Evolutionary conservation across 495 filamentous ascomycete genomes (phyloP), one percentile per base, ranked within the genome.

Genomic region (Penicillium antarcticum): DNA sequence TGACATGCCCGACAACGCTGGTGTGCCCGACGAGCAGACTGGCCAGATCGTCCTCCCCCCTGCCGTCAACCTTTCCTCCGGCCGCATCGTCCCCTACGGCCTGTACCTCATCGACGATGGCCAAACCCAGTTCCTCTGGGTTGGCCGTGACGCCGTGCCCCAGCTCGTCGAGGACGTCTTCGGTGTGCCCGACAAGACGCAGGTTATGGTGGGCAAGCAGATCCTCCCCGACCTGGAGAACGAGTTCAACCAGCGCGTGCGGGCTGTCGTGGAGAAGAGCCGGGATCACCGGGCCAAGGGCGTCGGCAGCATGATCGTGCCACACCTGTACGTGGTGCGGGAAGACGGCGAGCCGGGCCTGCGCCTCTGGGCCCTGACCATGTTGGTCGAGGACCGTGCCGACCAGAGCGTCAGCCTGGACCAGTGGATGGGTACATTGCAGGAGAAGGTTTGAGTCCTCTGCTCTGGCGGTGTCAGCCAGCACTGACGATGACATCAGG

Each of bases 51-150:
- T 87, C 18, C 83, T 98, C 10, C 94, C 94, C 10, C 91, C 87
- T 6, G 77, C 88, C 1, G 69, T 88, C 62, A 97, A 97, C 67
- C 78, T 97, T 54, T 91, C 91, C 13, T 94, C 91, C 0, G 88
- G 89, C 59, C 81, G 86, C 26, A 76, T 98, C 38, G 88, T 91
- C n/a, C 81, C 89, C 0, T 96, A 91, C 63, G 94, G 94, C n/a
- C 80, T 97, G 1, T 97, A 98, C 67, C 82, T 98, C 46, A 95
- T 98, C 61, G 95, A 97, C 62, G 94, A 98, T 62, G 91, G 91
- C 13, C 92, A 97, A 66, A 95, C 89, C 13, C 95, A 98, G 64
- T 98, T 98, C 79, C 75, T 98, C 45, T 98, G 95, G 95, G 82
- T 98, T 21, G 94, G 94, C 13, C 82, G 91, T 24, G 91, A 97